Conservation (phyloP, 257 asterid species). For the Solanum chmielewskii region DNA sequence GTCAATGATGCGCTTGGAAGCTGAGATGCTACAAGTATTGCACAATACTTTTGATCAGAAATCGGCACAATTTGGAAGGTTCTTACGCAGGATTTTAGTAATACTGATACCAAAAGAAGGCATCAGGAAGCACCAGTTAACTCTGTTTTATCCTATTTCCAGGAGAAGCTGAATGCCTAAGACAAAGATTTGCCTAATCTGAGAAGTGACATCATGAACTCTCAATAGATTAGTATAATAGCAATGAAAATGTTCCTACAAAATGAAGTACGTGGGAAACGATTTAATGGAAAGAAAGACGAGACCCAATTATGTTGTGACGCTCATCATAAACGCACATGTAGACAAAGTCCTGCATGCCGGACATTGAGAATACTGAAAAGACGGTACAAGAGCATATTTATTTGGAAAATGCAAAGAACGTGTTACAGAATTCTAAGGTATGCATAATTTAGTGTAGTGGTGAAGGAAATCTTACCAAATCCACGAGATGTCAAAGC, state of each 20-base stretch:
- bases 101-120: not conserved
- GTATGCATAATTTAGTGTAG: not conserved
- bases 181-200: not conserved
- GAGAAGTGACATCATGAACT: not conserved
- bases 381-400: not conserved
- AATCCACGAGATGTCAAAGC: slow-evolving; percentile 68
- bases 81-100: not conserved
- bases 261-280: not conserved
- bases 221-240: not conserved
- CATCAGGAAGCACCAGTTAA: not conserved
- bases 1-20: too few species aligned
- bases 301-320: not conserved
- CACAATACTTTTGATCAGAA: too few species aligned
- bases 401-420: not conserved
- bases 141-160: not conserved
- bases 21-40: too few species aligned
- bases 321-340: slow-evolving; percentile 6
- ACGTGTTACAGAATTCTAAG: not conserved
- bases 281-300: not conserved
- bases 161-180: not conserved
- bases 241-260: not conserved
- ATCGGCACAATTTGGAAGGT: not conserved
- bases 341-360: slow-evolving; percentile 16
- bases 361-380: slow-evolving; percentile 26
- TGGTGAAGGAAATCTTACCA: slow-evolving; percentile 22